Evolutionary conservation across 1,139 yeast genomes (phyloP), one percentile per base, ranked within the genome.

Genomic region (Candida sp.): DNA sequence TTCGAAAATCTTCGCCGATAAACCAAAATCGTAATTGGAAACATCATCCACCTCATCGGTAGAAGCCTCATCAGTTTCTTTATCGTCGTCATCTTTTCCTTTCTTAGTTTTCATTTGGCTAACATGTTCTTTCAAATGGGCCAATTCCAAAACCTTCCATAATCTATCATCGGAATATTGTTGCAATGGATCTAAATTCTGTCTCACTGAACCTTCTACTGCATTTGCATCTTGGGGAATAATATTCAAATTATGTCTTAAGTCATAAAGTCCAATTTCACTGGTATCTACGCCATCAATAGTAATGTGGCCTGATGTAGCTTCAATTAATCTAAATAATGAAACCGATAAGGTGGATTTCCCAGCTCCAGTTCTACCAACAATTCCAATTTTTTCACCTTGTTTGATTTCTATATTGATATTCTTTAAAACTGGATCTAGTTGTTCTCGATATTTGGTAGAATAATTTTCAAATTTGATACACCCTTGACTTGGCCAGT

Each of bases 311-410:
- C 74, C 74, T 1, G 45, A 35, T 12, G 62, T 55, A 4, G 73
- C 63, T 51, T 69, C 74, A 36, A 69, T 61, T 9, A 69, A 65
- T 30, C 75, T 57, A 58, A 68, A 69, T 11, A 69, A 51, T 0
- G 74, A 73, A 45, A 68, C 56, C 1, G 73, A 62, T 32, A 69
- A 57, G 0, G 73, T 61, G 5, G 72, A 66, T 46, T 69, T 69
- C 5, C 75, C 75, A 3, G 75, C 73, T 7, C 75, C 75, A 3
- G 75, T 69, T 51, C 75, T 55, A 12, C 74, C 74, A 32, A 68
- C 73, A 45, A 69, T 64, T 15, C 75, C 75, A 38, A 69, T 53
- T 49, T 69, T 69, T 46, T 69, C 73, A 3, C 60, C 50, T 4
- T 68, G 60, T 42, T 59, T 57, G 42, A 69, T 62, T 21, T 55